Conservation (phyloP, 495 filamentous ascomycete genomes). For the Viridothelium virens region DNA sequence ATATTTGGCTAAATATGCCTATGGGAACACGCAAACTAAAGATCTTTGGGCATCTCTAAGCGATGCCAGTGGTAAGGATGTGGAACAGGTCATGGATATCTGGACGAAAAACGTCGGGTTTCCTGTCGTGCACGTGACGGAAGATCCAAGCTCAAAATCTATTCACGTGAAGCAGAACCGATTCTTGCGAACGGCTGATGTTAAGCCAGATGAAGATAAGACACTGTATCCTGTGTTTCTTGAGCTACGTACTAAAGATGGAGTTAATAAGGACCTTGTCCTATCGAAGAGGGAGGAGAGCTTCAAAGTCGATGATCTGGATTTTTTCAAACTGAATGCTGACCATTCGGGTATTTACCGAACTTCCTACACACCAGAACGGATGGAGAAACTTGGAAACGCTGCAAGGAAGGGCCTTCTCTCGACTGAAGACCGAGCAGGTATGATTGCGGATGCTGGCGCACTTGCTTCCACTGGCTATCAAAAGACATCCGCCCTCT, state of each 20-base stretch:
- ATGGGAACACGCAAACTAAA: slow-evolving; percentile 72
- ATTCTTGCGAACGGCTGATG: slow-evolving; percentile 65
- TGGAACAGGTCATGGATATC: slow-evolving; percentile 67
- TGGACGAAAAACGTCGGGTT: slow-evolving; percentile 76
- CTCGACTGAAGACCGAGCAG: slow-evolving; percentile 85
- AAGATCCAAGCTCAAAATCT: slow-evolving; percentile 48
- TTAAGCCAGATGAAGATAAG: slow-evolving; percentile 73
- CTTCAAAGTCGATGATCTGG: slow-evolving; percentile 55
- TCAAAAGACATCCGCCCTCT: slow-evolving; percentile 81
- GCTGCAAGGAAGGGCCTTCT: slow-evolving; percentile 81
- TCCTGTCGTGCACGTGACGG: slow-evolving; percentile 63
- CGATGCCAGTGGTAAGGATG: slow-evolving; percentile 84
- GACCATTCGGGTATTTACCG: slow-evolving; percentile 69
- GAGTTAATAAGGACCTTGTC: slow-evolving; percentile 54
- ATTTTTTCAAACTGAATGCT: slow-evolving; percentile 74
- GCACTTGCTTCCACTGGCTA: slow-evolving; percentile 85
- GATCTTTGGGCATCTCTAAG: slow-evolving; percentile 88
- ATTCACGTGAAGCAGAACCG: slow-evolving; percentile 68
- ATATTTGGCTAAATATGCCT: slow-evolving; percentile 94
- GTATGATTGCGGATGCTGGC: slow-evolving; percentile 92
- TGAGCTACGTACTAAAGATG: slow-evolving; percentile 58
- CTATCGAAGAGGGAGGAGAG: slow-evolving; percentile 65
- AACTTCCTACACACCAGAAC: slow-evolving; percentile 59
- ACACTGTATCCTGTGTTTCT: slow-evolving; percentile 70
- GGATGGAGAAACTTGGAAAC: slow-evolving; percentile 64